Conservation (phyloP, 1,139 yeast genomes). For the Magnusiomyces ingens region DNA sequence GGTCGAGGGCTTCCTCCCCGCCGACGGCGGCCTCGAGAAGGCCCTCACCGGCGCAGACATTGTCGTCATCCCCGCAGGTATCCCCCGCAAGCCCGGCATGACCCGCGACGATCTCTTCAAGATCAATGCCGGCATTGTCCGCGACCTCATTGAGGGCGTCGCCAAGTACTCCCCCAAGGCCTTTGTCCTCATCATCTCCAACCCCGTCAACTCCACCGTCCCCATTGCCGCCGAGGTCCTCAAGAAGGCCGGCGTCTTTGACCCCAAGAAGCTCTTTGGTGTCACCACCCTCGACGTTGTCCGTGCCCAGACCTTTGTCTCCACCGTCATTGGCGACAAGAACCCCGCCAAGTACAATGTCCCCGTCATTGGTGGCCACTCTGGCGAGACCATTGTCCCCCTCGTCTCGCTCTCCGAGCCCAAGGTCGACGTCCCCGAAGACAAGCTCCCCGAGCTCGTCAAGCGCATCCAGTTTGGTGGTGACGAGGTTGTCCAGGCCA, state of each 20-base stretch:
- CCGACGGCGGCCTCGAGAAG: slow-evolving; percentile 42
- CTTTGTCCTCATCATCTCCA: slow-evolving; percentile 71
- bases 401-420: slow-evolving; percentile 59
- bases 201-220: slow-evolving; percentile 94
- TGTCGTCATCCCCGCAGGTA: slow-evolving; percentile 91
- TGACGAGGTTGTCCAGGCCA: slow-evolving; percentile 94
- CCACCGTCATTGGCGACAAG: slow-evolving; percentile 42
- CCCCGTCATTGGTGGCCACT: slow-evolving; percentile 94
- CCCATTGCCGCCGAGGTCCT: slow-evolving; percentile 87
- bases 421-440: slow-evolving; percentile 42
- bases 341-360: slow-evolving; percentile 57
- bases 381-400: slow-evolving; percentile 92
- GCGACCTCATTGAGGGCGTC: slow-evolving; percentile 73
- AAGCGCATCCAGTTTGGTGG: slow-evolving; percentile 95
- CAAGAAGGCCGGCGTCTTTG: slow-evolving; percentile 65
- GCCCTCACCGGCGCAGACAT: slow-evolving; percentile 71
- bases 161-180: slow-evolving; percentile 72
- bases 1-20: slow-evolving; percentile 66
- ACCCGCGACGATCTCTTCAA: slow-evolving; percentile 92
- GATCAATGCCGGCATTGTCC: slow-evolving; percentile 86
- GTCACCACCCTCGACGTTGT: slow-evolving; percentile 88
- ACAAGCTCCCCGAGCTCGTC: slow-evolving; percentile 57
- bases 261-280: slow-evolving; percentile 81
- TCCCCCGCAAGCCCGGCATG: slow-evolving; percentile 98
- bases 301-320: slow-evolving; percentile 78